These are phyloP conservation scores for Cordyceps cateniannulata DNA, from an alignment of 2,329 filamentous ascomycete species.

Conservation along the genomic window DNA sequence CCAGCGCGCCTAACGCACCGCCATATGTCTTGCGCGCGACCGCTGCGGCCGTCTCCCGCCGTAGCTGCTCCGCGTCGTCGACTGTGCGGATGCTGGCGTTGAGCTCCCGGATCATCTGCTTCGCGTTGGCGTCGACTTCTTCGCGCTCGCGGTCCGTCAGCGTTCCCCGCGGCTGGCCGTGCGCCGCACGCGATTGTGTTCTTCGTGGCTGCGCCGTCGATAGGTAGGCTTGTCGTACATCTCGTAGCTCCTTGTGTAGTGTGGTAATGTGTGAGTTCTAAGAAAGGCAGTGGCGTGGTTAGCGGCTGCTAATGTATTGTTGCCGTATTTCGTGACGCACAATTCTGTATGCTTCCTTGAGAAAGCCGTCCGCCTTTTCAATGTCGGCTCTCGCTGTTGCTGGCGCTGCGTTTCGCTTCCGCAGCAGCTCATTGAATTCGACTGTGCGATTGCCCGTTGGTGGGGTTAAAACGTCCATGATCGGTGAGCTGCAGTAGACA, in stretches of 20 bases:
- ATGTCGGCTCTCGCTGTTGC: conserved; percentile 37
- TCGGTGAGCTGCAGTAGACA: background rate
- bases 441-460: conserved; percentile 56
- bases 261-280: conserved; percentile 81
- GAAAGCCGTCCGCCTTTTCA: conserved; percentile 69
- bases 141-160: conserved; percentile 80
- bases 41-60: conserved; percentile 66
- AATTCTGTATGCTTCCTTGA: conserved; percentile 91
- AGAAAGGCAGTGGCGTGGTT: conserved; percentile 2
- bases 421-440: conserved; percentile 62
- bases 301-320: background rate
- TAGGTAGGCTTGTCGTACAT: conserved; percentile 85
- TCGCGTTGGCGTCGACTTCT: conserved; percentile 80
- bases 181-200: conserved; percentile 39
- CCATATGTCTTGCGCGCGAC: conserved; percentile 66
- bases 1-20: conserved; percentile 55
- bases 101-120: conserved; percentile 77
- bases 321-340: conserved; percentile 42
- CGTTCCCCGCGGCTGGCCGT: conserved; percentile 39
- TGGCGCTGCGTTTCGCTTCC: conserved; percentile 47
- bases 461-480: conserved; percentile 2
- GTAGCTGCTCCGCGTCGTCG: conserved; percentile 73
- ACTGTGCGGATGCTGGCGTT: conserved; percentile 75
- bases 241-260: conserved; percentile 71
- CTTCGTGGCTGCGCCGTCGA: conserved; percentile 65